phyloP scores from a whole-genome alignment of 164 flowering plant species.

The Dillenia suffruticosa region DNA sequence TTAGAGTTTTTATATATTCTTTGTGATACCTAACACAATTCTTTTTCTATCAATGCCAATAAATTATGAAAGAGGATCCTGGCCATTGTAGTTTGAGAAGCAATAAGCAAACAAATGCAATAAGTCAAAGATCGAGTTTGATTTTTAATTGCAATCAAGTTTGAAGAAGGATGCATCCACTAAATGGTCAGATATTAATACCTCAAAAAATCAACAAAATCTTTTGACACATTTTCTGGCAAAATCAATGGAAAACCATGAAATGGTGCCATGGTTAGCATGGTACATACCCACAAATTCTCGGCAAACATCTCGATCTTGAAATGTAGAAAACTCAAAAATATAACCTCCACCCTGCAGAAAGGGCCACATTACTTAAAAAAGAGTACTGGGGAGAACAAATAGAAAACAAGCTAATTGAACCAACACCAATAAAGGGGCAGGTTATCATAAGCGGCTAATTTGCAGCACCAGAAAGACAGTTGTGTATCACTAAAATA shows the following conservation, averaged over 20 bases:
- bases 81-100: too few species aligned
- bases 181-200: too few species aligned
- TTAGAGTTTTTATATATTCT: too few species aligned
- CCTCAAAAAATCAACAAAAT: not conserved
- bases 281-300: conserved; percentile 76
- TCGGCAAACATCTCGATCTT: conserved; percentile 71
- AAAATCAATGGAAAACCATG: not conserved
- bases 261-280: not conserved
- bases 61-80: too few species aligned
- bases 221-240: too few species aligned
- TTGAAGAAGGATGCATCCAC: too few species aligned
- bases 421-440: not conserved
- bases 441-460: not conserved
- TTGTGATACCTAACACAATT: too few species aligned
- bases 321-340: conserved; percentile 76
- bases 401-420: not conserved
- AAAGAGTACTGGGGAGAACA: not conserved
- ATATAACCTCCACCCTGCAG: conserved; percentile 64
- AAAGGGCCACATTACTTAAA: not conserved
- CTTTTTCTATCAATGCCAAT: too few species aligned
- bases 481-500: not conserved
- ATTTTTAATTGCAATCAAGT: too few species aligned
- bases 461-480: not conserved
- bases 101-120: too few species aligned
- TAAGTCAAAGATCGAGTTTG: too few species aligned